A percentile compares a stretch with the other conserved stretches of the same genome.
Conservation (phyloP, 176 grass and related monocot species). For the Hordeum marinum region DNA sequence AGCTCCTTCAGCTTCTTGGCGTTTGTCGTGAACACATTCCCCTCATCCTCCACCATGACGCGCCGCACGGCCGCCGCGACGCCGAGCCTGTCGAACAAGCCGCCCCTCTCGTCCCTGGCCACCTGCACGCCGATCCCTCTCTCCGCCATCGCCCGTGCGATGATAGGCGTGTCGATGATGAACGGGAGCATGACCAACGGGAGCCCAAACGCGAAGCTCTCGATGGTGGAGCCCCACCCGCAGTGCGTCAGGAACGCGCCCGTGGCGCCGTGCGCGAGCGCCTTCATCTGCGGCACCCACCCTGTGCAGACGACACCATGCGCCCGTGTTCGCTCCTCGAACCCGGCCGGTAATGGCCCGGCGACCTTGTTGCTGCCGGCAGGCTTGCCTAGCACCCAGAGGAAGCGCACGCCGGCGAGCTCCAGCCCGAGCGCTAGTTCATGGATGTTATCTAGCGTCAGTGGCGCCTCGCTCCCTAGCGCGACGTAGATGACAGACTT, state of each 20-base stretch:
- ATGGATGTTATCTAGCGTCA: constrained; percentile 19
- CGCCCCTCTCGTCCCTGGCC: neutral
- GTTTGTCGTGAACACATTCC: constrained; percentile 2
- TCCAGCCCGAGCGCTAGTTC: constrained; percentile 58
- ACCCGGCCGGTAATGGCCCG: constrained; percentile 26
- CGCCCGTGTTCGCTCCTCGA: constrained; percentile 9
- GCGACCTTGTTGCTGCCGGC: neutral
- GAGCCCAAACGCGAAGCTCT: constrained; percentile 46
- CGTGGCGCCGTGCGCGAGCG: constrained; percentile 30
- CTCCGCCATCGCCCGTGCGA: constrained; percentile 15
- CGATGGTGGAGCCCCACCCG: constrained; percentile 61
- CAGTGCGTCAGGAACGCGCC: constrained; percentile 66
- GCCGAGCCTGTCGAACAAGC: neutral
- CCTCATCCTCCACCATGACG: neutral
- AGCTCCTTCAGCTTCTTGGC: neutral
- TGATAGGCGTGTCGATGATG: constrained; percentile 29
- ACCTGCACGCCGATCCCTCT: constrained; percentile 41
- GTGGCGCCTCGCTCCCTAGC: constrained; percentile 47
- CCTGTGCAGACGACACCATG: neutral
- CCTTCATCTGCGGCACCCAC: constrained; percentile 48
- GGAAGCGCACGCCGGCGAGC: constrained; percentile 43
- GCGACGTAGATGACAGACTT: constrained; percentile 56
- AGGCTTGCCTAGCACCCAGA: constrained; percentile 43
- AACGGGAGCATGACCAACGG: constrained; percentile 57
- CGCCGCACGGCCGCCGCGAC: neutral